Evolutionary conservation across 1,139 yeast species (phyloP), one percentile per base, ranked within the genome.

Genomic region (Nakaseomyces glabratus): DNA sequence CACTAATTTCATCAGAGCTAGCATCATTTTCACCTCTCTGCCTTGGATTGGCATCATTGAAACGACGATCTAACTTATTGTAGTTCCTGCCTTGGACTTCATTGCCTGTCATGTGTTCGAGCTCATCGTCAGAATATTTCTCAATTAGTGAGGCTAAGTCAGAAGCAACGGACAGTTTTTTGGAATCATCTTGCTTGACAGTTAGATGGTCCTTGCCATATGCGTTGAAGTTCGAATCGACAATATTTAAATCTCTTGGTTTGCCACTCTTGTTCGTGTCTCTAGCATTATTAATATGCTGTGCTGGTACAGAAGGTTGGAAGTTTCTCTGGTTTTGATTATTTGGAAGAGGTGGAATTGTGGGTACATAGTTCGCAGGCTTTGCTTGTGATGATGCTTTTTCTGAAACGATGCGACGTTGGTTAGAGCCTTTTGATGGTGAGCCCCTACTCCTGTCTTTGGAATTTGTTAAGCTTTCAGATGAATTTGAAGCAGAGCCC

Each of bases 1-100:
- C 43, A n/a, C 34, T 37, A 12, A 43, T 35, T 17, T 43, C 45
- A 20, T 33, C 32, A 12, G 32, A 19, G 10, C 35, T 26, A 10
- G 18, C 5, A 11, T 29, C 23, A 34, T 16, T 28, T 12, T 23
- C 12, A 14, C 20, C 20, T 8, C 23, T 23, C 9, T 28, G 14
- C 14, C 21, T 21, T 7, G 24, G 13, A 18, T 13, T 13, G 8
- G 15, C 20, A 6, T 25, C 22, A 10, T 24, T 19, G 2, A 20
- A 22, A 9, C 16, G 15, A 18, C 16, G 32, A 12, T 17, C 19
- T 7, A 14, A 11, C 6, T 13, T 12, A 6, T 14, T n/a, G 17
- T 20, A 15, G 7, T 14, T 5, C 14, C 13, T 16, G 9, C 24
- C 24, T 6, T 20, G 23, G 11, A 15, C 17, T 6, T 14, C 21